phyloP scores from a whole-genome alignment of 495 filamentous ascomycete genomes.

The Penicillium flavigenum region DNA sequence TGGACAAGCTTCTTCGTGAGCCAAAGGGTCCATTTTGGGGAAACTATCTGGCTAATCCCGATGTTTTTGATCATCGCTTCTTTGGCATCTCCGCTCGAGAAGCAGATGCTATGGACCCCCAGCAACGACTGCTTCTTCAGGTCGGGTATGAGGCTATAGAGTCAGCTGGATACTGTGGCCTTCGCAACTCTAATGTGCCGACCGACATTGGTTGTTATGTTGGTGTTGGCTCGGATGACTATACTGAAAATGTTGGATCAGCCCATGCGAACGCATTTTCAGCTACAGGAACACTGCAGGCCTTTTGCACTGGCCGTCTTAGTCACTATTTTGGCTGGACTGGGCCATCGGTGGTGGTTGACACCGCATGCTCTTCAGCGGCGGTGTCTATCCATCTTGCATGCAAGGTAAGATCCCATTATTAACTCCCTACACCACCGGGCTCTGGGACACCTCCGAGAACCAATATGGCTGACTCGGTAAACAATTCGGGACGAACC shows the following conservation, averaged over 20 bases:
- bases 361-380: constrained; percentile 45
- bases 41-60: constrained; percentile 29
- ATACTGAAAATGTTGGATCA: constrained; percentile 32
- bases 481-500: not conserved
- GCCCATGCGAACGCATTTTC: constrained; percentile 35
- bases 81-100: constrained; percentile 45
- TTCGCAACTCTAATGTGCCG: not conserved
- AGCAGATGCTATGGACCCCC: constrained; percentile 47
- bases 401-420: constrained; percentile 13
- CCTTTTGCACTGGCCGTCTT: constrained; percentile 26
- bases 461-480: not conserved
- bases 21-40: constrained; percentile 23
- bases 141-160: constrained; percentile 45
- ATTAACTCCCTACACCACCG: not conserved
- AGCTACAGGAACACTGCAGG: constrained; percentile 27
- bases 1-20: constrained; percentile 12
- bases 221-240: constrained; percentile 25
- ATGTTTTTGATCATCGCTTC: constrained; percentile 46
- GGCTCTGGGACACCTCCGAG: not conserved
- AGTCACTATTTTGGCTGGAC: constrained; percentile 42
- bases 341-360: constrained; percentile 35
- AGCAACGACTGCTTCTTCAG: constrained; percentile 47
- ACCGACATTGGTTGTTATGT: constrained; percentile 1
- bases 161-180: constrained; percentile 33
- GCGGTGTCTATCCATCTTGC: constrained; percentile 34